Base-by-base conservation (phyloP, 164 flowering plant genomes). In the Tinospora cordifolia region DNA sequence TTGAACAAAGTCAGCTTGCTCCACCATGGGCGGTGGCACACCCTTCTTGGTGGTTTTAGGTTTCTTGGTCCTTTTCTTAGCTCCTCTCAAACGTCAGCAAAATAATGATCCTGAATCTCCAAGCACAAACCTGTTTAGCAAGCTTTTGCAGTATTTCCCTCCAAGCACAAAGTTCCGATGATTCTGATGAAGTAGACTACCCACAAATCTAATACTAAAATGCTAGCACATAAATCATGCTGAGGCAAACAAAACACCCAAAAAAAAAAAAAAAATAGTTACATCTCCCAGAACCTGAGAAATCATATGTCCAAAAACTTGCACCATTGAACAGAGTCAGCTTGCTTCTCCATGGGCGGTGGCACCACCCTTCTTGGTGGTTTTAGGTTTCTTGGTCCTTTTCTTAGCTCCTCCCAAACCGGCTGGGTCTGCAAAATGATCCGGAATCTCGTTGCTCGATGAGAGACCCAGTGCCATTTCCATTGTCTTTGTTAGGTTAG, bases 401-500 rank as follows among this genome's bases (percentile, higher is more conserved):
- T n/a, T 27, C 27, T 62, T 62, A 62, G 38, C 26, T 2, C 36
- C 65, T 6, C 34, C 36, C 26, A 25, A 27, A 36, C 34, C 14
- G 3, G 36, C 34, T 11, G 15, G 34, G 27, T 6, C 65, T 8
- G 65, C 34, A 24, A 26, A 62, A 62, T 10, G 30, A 62, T 38
- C 65, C 25, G 26, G 11, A 11, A 44, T 30, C 59, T 67, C 63
- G 62, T 65, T 58, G 15, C 19, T 19, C 19, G 54, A 47, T 47
- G 54, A 47, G 54, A 69, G 25, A 67, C 73, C 79, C 5, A 74
- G 15, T 22, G 63, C 78, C 36, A 69, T 74, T 70, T 81, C 83
- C 57, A 78, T 68, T 36, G 75, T 72, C 58, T 67, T 81, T 27
- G 71, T 46, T 64, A 81, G 36, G 74, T 49, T 68, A 8, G 81